Conservation (phyloP, 1,284 basidiomycete genomes). For the Omphalotus olearius region DNA sequence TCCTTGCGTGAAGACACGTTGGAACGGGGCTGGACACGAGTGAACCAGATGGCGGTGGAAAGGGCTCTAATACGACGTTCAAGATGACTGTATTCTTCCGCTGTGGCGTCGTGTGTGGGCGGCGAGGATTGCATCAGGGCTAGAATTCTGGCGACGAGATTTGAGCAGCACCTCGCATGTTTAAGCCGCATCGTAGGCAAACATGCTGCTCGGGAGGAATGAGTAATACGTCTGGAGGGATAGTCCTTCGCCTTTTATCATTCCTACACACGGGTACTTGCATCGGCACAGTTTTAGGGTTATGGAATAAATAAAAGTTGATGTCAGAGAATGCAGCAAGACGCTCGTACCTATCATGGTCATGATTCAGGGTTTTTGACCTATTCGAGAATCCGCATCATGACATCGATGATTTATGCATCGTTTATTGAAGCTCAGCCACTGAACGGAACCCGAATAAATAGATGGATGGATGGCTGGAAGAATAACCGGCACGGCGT, state of each 20-base stretch:
- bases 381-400: too few species aligned
- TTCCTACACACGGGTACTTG: too few species aligned
- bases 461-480: too few species aligned
- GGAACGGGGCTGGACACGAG: constrained; percentile 1
- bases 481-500: too few species aligned
- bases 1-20: background rate
- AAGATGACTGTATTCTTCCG: constrained; percentile 1
- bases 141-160: background rate
- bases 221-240: background rate
- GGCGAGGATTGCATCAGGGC: background rate
- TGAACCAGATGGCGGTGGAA: constrained; percentile 8
- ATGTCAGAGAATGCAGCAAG: too few species aligned
- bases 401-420: too few species aligned
- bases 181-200: background rate
- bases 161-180: background rate
- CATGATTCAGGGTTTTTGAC: too few species aligned
- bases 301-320: too few species aligned
- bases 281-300: too few species aligned
- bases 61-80: constrained; percentile 11
- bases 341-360: too few species aligned
- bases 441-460: too few species aligned
- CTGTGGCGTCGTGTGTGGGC: background rate
- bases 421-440: too few species aligned
- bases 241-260: constrained; percentile 3
- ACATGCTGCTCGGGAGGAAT: background rate